Percentiles rank a stretch among this genome's conserved stretches.
Conservation (phyloP, 2,329 filamentous ascomycete genomes). For the Colletotrichum incanum region DNA sequence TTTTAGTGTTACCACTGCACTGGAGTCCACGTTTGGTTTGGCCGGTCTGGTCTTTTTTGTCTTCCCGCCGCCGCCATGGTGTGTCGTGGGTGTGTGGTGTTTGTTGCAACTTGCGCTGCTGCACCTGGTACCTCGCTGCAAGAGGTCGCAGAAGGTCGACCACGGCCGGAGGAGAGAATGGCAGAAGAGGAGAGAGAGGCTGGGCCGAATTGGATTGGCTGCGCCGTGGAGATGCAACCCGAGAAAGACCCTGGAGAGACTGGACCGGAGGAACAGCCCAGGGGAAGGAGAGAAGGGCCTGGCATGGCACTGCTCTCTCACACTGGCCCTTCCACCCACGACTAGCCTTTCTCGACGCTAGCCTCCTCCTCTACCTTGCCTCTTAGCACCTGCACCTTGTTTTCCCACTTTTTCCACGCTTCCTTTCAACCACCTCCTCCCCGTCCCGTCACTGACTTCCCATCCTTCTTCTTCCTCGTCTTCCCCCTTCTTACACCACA, state of each 20-base stretch:
- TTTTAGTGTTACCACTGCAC: slow-evolving; percentile 41
- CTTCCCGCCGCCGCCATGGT: neutral
- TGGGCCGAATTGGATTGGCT: slow-evolving; percentile 15
- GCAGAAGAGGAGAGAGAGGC: neutral
- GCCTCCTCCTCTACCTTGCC: slow-evolving; percentile 15
- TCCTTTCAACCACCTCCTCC: slow-evolving; percentile 41
- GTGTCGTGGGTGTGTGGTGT: neutral
- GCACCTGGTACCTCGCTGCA: neutral
- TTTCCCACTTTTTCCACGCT: slow-evolving; percentile 38
- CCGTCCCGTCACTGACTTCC: slow-evolving; percentile 19
- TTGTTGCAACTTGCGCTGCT: slow-evolving; percentile 1
- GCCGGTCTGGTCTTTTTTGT: slow-evolving; percentile 23
- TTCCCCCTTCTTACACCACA: slow-evolving; percentile 40
- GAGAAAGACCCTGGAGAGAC: slow-evolving; percentile 12
- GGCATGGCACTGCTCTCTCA: neutral
- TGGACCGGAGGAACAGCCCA: slow-evolving; percentile 1
- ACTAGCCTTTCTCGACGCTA: slow-evolving; percentile 20
- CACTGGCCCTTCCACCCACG: slow-evolving; percentile 19
- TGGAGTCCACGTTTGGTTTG: slow-evolving; percentile 38
- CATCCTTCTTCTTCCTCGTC: slow-evolving; percentile 35
- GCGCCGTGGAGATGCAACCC: slow-evolving; percentile 25
- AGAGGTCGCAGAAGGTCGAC: neutral
- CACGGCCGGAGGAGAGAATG: neutral
- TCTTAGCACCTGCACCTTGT: slow-evolving; percentile 23
- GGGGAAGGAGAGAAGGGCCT: neutral